phyloP scores from a whole-genome alignment of 495 filamentous ascomycete genomes.

The Niebla homalea region DNA sequence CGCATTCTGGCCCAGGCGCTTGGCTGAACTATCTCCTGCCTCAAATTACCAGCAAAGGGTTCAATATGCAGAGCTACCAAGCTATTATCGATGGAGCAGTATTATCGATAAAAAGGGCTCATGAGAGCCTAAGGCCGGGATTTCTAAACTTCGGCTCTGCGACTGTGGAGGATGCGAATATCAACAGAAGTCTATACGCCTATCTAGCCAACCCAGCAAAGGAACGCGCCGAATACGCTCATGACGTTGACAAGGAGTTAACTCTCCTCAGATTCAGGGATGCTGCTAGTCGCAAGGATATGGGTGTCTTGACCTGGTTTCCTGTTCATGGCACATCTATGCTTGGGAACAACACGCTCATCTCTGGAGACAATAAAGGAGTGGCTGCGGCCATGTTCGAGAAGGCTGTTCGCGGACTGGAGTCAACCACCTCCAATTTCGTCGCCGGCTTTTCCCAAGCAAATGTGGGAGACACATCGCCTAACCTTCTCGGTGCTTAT shows the following conservation, averaged over 20 bases:
- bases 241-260: slow-evolving; percentile 76
- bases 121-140: slow-evolving; percentile 59
- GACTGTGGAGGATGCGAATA: slow-evolving; percentile 69
- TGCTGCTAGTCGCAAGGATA: slow-evolving; percentile 51
- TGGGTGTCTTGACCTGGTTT: slow-evolving; percentile 82
- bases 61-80: slow-evolving; percentile 76
- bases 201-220: slow-evolving; percentile 79
- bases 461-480: slow-evolving; percentile 84
- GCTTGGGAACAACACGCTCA: slow-evolving; percentile 82
- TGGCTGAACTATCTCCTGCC: slow-evolving; percentile 96
- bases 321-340: slow-evolving; percentile 87
- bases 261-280: slow-evolving; percentile 72
- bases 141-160: slow-evolving; percentile 59
- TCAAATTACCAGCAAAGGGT: slow-evolving; percentile 83
- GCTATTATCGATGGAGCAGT: slow-evolving; percentile 84
- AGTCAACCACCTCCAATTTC: slow-evolving; percentile 49
- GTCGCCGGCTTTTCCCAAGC: slow-evolving; percentile 92
- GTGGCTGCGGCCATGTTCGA: slow-evolving; percentile 84
- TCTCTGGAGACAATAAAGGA: slow-evolving; percentile 92
- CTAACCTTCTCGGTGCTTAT: slow-evolving; percentile 77
- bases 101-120: slow-evolving; percentile 67
- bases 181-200: slow-evolving; percentile 80
- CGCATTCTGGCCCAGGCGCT: slow-evolving; percentile 80
- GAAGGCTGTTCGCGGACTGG: slow-evolving; percentile 43
- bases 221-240: slow-evolving; percentile 61